Base-by-base conservation (phyloP, 2,329 filamentous ascomycete species). In the Teratosphaeria epicoccoides region DNA sequence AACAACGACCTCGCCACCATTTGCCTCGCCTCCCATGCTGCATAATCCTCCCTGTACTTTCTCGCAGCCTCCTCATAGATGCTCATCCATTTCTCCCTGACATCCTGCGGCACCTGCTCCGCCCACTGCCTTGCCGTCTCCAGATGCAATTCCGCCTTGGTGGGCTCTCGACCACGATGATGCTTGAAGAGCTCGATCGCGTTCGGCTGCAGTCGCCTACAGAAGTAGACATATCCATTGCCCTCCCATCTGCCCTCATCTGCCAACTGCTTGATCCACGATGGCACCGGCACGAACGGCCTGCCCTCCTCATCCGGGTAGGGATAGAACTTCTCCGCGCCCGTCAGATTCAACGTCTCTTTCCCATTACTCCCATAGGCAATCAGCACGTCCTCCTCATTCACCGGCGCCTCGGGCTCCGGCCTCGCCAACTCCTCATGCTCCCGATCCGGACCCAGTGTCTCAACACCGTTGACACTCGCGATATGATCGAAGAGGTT, bases 401-500 rank as follows among this genome's bases (percentile, higher is more conserved):
- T 59, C 26, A 65, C 47, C 3, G 63, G 63, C 25, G 59, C 56
- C 20, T 25, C 25, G 14, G 46, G 46, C 25, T 46, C 44, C n/a
- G 14, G 33, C 10, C 33, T 40, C n/a, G 33, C 33, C 11, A 46
- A 17, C 44, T 46, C 44, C 25, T 24, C 44, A 17, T 28, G 12
- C 11, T 46, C 25, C 3, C 44, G 44, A n/a, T 46, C 20, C 25
- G 24, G 23, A 6, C 44, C 44, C 44, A 46, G 17, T 17, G 23
- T 46, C 24, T 28, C 44, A 7, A 25, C 44, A 2, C 44, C 44
- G 12, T 28, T 28, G 6, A 28, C 23, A n/a, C 43, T 33, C 20
- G 17, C 14, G 6, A 28, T 22, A 28, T 55, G 47, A 29, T 82
- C 81, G 58, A 84, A 84, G 1, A 84, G 70, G 63, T 81, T 78